Evolutionary conservation across 2,329 filamentous ascomycete species (phyloP), one percentile per base, ranked within the genome.

Genomic region (Ascochyta koolunga): DNA sequence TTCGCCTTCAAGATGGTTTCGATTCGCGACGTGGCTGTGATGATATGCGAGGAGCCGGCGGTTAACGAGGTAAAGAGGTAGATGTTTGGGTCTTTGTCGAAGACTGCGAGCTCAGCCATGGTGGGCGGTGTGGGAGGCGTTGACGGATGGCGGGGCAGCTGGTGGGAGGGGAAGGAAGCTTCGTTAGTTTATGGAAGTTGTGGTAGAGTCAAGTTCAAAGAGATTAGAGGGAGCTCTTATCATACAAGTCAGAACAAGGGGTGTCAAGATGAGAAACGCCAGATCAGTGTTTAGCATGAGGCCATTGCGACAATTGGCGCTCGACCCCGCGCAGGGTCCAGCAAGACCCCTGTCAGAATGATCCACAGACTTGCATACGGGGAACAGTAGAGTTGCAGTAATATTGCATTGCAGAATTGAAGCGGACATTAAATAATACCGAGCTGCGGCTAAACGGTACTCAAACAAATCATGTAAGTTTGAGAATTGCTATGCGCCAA

Each of bases 21-120:
- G 64, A 99, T 86, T 41, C 95, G 90, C 49, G 93, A 96, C 1
- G 95, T 98, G 22, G 93, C 95, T 35, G 95, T 98, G 70, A 98
- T 88, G 74, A 98, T 96, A 76, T 97, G 92, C 21, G 92, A 96
- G 35, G 92, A 96, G 61, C 95, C 95, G 54, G 95, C 91, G 18
- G 95, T 98, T 50, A 99, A 83, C 47, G 93, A 98, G 56, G 95
- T 98, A 79, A 96, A 97, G 67, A 99, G 89, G 80, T 95, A 99
- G 59, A 99, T 86, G 13, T 76, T 76, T 3, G 76, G 75, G 61
- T 80, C 78, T 52, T 74, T 75, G 54, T 80, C 78, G 60, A 76
- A 79, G 54, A 72, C 69, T 50, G 67, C 69, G 59, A 80, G 74
- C 50, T 79, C 77, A 33, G 65, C 53, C 69, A 74, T 75, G 57